Evolutionary conservation across 2,329 filamentous ascomycete genomes (phyloP).

Genomic region (Exophiala phaeomuriformis): DNA sequence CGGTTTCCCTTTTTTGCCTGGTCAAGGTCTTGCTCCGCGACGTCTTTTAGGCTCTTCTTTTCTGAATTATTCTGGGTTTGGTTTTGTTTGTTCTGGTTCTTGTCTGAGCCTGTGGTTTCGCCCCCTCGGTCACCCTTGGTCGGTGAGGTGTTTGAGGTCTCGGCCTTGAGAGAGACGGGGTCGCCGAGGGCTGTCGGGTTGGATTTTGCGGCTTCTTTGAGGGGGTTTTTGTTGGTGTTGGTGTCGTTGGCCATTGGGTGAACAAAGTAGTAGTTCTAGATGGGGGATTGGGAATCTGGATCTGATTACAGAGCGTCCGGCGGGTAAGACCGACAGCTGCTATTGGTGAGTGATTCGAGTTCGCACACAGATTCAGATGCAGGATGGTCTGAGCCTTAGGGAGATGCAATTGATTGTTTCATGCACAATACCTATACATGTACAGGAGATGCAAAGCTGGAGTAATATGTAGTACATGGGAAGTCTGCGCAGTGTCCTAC

Average conservation of each 20-base stretch:
- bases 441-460: too few species aligned
- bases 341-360: too few species aligned
- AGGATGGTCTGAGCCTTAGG: too few species aligned
- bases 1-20: conserved; percentile 29
- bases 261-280: neutral
- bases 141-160: conserved; percentile 16
- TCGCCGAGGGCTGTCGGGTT: conserved; percentile 23
- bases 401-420: too few species aligned
- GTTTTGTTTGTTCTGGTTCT: conserved; percentile 1
- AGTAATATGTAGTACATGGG: too few species aligned
- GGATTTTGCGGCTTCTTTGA: conserved; percentile 13
- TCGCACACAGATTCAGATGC: too few species aligned
- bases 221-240: conserved; percentile 4
- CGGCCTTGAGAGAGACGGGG: conserved; percentile 22
- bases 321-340: too few species aligned
- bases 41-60: conserved; percentile 18
- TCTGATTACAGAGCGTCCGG: too few species aligned
- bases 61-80: neutral
- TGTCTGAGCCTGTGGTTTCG: neutral
- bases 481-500: too few species aligned
- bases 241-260: neutral
- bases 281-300: neutral
- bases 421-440: too few species aligned
- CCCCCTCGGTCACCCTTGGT: conserved; percentile 13
- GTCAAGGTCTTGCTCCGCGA: conserved; percentile 16